Conservation (phyloP, 1,284 basidiomycete species). For the Mycena sp. region DNA sequence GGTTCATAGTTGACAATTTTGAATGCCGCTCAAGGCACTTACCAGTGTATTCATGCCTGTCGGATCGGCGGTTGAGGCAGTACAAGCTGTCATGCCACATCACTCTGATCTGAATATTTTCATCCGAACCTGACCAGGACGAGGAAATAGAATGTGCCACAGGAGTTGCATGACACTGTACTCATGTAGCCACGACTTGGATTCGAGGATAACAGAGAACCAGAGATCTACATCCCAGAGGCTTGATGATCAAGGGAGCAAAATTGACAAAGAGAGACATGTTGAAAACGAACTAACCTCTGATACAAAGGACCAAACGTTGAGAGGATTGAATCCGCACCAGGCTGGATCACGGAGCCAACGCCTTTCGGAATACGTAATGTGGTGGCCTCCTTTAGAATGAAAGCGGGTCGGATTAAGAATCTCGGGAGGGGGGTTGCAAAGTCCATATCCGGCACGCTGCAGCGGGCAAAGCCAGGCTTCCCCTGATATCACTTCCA, state of each 20-base stretch:
- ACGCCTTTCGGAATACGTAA: slow-evolving; percentile 26
- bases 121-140: slow-evolving; percentile 26
- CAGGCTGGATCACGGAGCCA: slow-evolving; percentile 16
- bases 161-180: slow-evolving; percentile 49
- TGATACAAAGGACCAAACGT: slow-evolving; percentile 43
- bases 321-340: slow-evolving; percentile 43
- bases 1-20: slow-evolving; percentile 51
- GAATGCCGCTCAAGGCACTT: slow-evolving; percentile 47
- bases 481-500: slow-evolving; percentile 50
- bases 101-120: slow-evolving; percentile 53
- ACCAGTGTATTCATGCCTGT: slow-evolving; percentile 50
- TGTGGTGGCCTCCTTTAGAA: slow-evolving; percentile 31
- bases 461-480: slow-evolving; percentile 43
- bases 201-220: slow-evolving; percentile 48
- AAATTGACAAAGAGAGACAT: not conserved
- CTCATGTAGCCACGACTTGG: slow-evolving; percentile 53
- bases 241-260: slow-evolving; percentile 41
- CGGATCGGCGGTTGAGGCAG: slow-evolving; percentile 55
- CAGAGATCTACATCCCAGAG: slow-evolving; percentile 54
- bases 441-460: slow-evolving; percentile 31
- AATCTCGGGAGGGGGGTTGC: too few species aligned
- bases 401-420: too few species aligned
- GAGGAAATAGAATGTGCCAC: slow-evolving; percentile 36
- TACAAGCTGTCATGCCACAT: slow-evolving; percentile 56
- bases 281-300: slow-evolving; percentile 28